phyloP scores from a whole-genome alignment of 306 rosid genomes.

The Trifolium subterraneum region DNA sequence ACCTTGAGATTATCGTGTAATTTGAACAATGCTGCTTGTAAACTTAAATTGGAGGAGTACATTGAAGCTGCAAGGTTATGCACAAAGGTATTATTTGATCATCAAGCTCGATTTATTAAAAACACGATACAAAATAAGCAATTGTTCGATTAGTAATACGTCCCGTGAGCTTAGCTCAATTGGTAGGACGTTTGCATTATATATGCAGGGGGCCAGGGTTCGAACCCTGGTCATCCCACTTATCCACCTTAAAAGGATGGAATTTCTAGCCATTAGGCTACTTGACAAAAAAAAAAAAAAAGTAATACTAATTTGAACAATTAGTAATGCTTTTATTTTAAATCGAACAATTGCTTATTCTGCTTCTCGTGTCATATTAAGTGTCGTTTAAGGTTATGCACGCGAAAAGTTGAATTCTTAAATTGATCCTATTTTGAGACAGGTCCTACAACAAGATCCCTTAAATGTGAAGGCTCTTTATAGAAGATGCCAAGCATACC shows the following conservation, averaged over 20 bases:
- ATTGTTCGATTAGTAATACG: too few species aligned
- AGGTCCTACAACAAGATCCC: slow-evolving; percentile 64
- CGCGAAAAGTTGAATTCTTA: background rate
- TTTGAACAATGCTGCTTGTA: slow-evolving; percentile 72
- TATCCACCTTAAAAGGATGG: too few species aligned
- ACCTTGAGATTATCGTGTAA: slow-evolving; percentile 56
- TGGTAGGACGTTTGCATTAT: too few species aligned
- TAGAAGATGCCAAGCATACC: slow-evolving; percentile 69
- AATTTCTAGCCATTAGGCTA: too few species aligned
- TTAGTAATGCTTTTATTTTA: background rate
- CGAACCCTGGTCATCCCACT: too few species aligned
- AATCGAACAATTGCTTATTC: background rate
- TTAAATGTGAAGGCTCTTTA: slow-evolving; percentile 70
- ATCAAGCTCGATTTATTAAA: background rate
- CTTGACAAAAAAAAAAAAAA: too few species aligned
- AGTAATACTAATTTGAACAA: too few species aligned
- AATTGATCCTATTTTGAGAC: slow-evolving; percentile 1
- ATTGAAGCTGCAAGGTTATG: slow-evolving; percentile 59
- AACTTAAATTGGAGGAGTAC: slow-evolving; percentile 58
- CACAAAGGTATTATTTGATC: slow-evolving; percentile 51
- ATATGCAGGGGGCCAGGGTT: too few species aligned
- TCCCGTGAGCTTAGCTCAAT: too few species aligned
- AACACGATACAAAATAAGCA: too few species aligned
- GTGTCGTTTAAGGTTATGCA: background rate
- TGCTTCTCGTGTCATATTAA: too few species aligned